phyloP scores from a whole-genome alignment of 108 stramenopile genomes.

The Phaeodactylum tricornutum region DNA sequence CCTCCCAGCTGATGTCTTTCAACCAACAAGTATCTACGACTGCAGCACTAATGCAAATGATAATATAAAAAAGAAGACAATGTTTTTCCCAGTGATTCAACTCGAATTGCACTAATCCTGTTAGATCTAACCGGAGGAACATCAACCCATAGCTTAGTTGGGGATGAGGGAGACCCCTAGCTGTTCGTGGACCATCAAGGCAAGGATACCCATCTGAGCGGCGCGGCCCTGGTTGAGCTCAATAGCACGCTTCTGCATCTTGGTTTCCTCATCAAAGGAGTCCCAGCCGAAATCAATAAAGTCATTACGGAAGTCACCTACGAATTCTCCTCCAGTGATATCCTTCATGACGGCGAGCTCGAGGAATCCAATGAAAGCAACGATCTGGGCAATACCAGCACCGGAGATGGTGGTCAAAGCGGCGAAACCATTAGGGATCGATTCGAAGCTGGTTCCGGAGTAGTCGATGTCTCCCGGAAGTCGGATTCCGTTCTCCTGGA shows the following conservation, averaged over 20 bases:
- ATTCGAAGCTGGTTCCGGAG: conserved; percentile 24
- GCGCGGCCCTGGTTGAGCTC: conserved; percentile 76
- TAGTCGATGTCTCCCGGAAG: conserved; percentile 61
- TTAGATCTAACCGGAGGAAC: no score
- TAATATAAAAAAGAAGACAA: no score
- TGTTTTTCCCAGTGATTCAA: no score
- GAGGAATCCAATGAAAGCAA: conserved; percentile 58
- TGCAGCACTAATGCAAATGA: no score
- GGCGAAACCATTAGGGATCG: conserved; percentile 43
- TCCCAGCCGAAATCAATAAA: conserved; percentile 56
- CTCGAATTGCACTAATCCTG: no score
- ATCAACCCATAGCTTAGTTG: no score
- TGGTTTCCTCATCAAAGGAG: conserved; percentile 37
- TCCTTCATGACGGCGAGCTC: conserved; percentile 59
- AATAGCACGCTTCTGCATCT: conserved; percentile 30
- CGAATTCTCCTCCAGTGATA: conserved; percentile 30
- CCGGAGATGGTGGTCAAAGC: conserved; percentile 29
- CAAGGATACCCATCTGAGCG: conserved; percentile 73
- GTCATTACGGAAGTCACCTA: conserved; percentile 59
- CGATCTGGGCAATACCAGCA: conserved; percentile 42
- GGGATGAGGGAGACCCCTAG: conserved; percentile 45
- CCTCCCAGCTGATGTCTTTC: no score
- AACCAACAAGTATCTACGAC: no score
- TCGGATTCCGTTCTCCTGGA: conserved; percentile 17
- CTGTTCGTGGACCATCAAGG: conserved; percentile 73